Conservation (phyloP, 192 early-diverging fungal species). For the Geranomyces variabilis region DNA sequence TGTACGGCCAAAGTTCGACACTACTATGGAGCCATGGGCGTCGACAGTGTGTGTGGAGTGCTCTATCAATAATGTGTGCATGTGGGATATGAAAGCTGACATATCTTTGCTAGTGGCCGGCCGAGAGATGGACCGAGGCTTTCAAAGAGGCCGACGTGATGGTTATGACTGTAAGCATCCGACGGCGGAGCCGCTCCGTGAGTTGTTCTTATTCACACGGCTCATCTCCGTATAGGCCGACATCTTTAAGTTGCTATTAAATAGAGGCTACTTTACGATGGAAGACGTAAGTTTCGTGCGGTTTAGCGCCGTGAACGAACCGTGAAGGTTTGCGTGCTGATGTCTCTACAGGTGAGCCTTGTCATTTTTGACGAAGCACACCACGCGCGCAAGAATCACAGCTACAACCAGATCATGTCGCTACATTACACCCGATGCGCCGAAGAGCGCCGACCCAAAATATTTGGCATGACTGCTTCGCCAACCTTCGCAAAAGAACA, state of each 20-base stretch:
- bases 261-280: slow-evolving; percentile 67
- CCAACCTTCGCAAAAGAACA: slow-evolving; percentile 56
- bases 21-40: slow-evolving; percentile 71
- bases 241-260: slow-evolving; percentile 78
- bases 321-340: no score
- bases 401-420: slow-evolving; percentile 64
- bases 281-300: slow-evolving; percentile 59
- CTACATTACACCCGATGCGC: slow-evolving; percentile 73
- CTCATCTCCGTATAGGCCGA: no score
- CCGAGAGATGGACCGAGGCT: slow-evolving; percentile 2
- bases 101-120: slow-evolving; percentile 24
- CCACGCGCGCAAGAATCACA: slow-evolving; percentile 32
- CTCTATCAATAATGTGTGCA: not conserved
- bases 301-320: no score
- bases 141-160: slow-evolving; percentile 70
- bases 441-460: slow-evolving; percentile 62
- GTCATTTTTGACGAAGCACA: slow-evolving; percentile 36
- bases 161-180: slow-evolving; percentile 69
- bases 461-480: slow-evolving; percentile 96
- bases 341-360: no score
- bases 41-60: slow-evolving; percentile 53
- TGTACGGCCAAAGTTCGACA: slow-evolving; percentile 62
- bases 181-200: no score
- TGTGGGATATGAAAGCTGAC: not conserved
- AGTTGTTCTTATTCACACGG: no score